Conservation (phyloP, 805 yeast species). For the Starmerella stellata region DNA sequence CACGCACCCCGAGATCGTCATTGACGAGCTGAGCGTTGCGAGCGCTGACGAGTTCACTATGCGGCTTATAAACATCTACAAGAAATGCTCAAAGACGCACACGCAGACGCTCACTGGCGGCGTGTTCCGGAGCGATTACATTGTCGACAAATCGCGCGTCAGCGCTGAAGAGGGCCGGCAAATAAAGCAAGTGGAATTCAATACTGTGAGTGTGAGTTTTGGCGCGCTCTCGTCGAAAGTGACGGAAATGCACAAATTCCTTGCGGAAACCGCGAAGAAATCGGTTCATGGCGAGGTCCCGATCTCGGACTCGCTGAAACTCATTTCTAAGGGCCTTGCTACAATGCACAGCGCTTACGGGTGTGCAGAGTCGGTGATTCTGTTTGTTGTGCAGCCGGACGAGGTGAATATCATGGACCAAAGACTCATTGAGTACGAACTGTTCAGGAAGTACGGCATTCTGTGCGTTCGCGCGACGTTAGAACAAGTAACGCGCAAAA, state of each 20-base stretch:
- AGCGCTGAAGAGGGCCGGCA: conserved; percentile 23
- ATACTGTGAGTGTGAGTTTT: conserved; percentile 88
- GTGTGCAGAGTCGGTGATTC: conserved; percentile 27
- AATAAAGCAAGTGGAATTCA: conserved; percentile 89
- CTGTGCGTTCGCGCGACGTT: conserved; percentile 51
- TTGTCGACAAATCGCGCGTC: conserved; percentile 33
- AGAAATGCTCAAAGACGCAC: conserved; percentile 25
- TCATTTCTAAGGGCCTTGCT: conserved; percentile 52
- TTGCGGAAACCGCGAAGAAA: conserved; percentile 26
- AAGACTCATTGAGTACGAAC: conserved; percentile 56
- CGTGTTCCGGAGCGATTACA: conserved; percentile 76
- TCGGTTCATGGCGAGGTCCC: conserved; percentile 33
- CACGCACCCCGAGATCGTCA: conserved; percentile 45
- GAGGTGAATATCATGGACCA: conserved; percentile 90
- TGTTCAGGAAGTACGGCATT: conserved; percentile 39
- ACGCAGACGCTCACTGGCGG: conserved; percentile 50
- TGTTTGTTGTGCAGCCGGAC: conserved; percentile 64
- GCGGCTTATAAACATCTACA: conserved; percentile 44
- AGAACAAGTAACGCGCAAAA: conserved; percentile 33
- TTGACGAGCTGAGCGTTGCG: conserved; percentile 28
- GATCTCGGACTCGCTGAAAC: conserved; percentile 42
- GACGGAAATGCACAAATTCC: conserved; percentile 50
- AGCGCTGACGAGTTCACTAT: conserved; percentile 70
- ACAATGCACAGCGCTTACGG: conserved; percentile 43
- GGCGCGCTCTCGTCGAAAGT: conserved; percentile 77